These are phyloP conservation scores for Pseudocercospora pini-densiflorae DNA, from an alignment of 2,329 filamentous ascomycete species.

Conservation along the genomic window DNA sequence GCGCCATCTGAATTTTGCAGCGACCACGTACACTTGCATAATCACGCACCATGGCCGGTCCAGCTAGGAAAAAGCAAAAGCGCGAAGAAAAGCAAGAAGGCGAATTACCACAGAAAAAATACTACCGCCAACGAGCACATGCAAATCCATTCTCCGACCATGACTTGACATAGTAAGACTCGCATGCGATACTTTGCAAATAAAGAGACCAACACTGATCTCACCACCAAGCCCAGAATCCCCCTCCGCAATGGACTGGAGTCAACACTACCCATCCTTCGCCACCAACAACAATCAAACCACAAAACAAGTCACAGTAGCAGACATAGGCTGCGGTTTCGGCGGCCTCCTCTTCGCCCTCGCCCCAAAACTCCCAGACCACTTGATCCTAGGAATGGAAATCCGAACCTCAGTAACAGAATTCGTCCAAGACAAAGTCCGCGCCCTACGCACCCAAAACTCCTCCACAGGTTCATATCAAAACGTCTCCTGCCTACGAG, in stretches of 20 bases:
- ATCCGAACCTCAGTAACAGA: slow-evolving; percentile 89
- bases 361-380: slow-evolving; percentile 78
- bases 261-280: slow-evolving; percentile 78
- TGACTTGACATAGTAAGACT: slow-evolving; percentile 76
- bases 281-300: slow-evolving; percentile 44
- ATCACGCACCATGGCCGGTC: slow-evolving; percentile 37
- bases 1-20: neutral
- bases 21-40: no score
- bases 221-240: slow-evolving; percentile 66
- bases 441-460: slow-evolving; percentile 72
- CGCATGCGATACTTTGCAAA: neutral
- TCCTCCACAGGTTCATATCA: slow-evolving; percentile 51
- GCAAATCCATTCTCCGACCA: slow-evolving; percentile 99
- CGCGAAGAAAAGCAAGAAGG: slow-evolving; percentile 52
- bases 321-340: slow-evolving; percentile 97
- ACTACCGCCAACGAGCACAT: slow-evolving; percentile 94
- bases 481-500: slow-evolving; percentile 86
- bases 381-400: slow-evolving; percentile 86
- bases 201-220: neutral
- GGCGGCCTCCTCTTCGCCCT: slow-evolving; percentile 88
- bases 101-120: slow-evolving; percentile 87
- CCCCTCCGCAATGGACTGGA: slow-evolving; percentile 91
- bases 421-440: slow-evolving; percentile 86
- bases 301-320: slow-evolving; percentile 79
- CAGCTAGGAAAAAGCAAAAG: slow-evolving; percentile 48